Base-by-base conservation (phyloP, 768 basidiomycete species). In the Lactarius hengduanensis region DNA sequence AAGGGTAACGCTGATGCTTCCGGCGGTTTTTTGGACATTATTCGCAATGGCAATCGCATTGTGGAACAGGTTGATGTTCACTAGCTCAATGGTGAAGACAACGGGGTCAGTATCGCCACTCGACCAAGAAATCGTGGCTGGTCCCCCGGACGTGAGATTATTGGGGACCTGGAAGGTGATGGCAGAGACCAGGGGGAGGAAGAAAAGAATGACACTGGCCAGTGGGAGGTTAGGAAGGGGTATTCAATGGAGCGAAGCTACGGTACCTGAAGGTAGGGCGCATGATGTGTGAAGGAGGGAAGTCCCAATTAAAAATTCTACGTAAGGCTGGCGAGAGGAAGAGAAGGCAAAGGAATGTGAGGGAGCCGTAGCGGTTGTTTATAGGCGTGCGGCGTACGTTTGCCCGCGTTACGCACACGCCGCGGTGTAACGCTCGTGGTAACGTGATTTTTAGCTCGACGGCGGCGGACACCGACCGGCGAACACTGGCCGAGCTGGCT, bases 1-100 rank as follows among this genome's bases (percentile, higher is more conserved):
- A 10, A 71, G 43, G 9, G 28, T 50, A 10, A 71, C 36, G n/a
- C 16, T 53, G 26, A 70, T 18, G 32, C 8, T 4, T 32, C 59
- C 47, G 1, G 43, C 0, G 36, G 30, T 11, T 26, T 26, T 28
- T 15, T 20, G 40, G 18, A 71, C 22, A 59, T 71, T 71, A 36
- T 71, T 70, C 20, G 60, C 70, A 36, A 71, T 64, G 10, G 68
- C 70, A 6, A 70, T 47, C 4, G 68, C 26, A 53, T 69, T 34
- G 60, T 66, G 54, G 43, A 71, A 66, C 13, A 26, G 1, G 1
- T 1, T 2, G 18, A 38, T 0, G 30, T 71, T 71, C 1, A 26
- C n/a, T 7, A 71, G 43, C 45, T 69, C 65, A 7, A 71, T 1
- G 26, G 57, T 59, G 54, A 61, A 59, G 11, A 13, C 15, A 1